Conservation (phyloP, 2,329 filamentous ascomycete genomes). For the Botrytis aclada region DNA sequence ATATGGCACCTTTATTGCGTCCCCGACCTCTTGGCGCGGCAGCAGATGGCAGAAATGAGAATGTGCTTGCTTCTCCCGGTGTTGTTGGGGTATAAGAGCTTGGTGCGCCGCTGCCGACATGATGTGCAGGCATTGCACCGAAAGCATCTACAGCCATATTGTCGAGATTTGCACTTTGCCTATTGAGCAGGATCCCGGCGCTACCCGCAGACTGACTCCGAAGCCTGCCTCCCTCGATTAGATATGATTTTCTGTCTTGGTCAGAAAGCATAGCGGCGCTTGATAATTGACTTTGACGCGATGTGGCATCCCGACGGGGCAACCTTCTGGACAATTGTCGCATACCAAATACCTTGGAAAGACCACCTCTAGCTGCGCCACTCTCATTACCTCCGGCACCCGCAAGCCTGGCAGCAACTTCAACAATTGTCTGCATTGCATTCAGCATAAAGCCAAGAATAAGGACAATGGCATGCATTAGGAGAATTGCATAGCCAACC, state of each 20-base stretch:
- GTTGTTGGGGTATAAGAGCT: conserved; percentile 72
- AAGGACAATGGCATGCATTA: conserved; percentile 80
- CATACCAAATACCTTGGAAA: conserved; percentile 89
- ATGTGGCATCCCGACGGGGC: conserved; percentile 59
- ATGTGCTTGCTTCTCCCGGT: conserved; percentile 65
- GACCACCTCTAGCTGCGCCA: conserved; percentile 72
- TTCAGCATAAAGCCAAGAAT: conserved; percentile 93
- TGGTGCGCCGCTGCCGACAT: conserved; percentile 47
- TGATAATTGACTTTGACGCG: conserved; percentile 78
- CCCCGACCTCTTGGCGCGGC: conserved; percentile 29
- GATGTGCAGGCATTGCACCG: conserved; percentile 41
- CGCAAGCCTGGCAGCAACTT: conserved; percentile 77
- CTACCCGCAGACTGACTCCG: conserved; percentile 62
- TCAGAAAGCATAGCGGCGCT: conserved; percentile 76
- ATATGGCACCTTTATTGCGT: conserved; percentile 40
- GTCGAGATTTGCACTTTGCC: conserved; percentile 53
- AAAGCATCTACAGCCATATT: conserved; percentile 47
- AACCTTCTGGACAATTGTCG: conserved; percentile 77
- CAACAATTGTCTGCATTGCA: conserved; percentile 82
- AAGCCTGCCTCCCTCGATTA: conserved; percentile 48
- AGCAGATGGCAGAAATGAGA: conserved; percentile 63
- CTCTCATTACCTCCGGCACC: conserved; percentile 77
- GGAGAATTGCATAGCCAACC: conserved; percentile 88
- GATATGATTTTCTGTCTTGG: conserved; percentile 61
- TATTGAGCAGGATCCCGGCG: conserved; percentile 57